These are phyloP conservation scores for Ogataea zsoltii DNA, from an alignment of 805 yeast species.

Conservation along the genomic window DNA sequence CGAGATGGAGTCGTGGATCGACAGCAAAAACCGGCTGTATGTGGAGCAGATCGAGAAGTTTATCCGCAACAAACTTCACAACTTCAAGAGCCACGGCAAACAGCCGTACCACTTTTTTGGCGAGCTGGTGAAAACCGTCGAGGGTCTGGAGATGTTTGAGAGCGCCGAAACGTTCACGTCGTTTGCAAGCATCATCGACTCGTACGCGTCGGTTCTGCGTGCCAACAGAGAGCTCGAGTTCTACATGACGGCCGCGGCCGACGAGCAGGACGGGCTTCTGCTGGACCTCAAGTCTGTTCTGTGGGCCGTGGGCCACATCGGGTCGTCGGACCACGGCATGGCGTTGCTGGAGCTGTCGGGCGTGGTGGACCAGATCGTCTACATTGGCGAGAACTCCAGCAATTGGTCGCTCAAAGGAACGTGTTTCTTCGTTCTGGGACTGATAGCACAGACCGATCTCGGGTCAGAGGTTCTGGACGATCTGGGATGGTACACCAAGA, in stretches of 20 bases:
- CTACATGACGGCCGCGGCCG: constrained; percentile 18
- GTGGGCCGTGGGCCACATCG: constrained; percentile 88
- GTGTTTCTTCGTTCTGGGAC: constrained; percentile 76
- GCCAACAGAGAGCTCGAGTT: constrained; percentile 22
- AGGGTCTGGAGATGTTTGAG: constrained; percentile 67
- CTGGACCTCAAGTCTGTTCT: constrained; percentile 66
- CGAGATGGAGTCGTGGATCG: constrained; percentile 71
- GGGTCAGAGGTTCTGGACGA: constrained; percentile 88
- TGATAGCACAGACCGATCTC: constrained; percentile 67
- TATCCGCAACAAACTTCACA: constrained; percentile 27
- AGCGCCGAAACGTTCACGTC: constrained; percentile 27
- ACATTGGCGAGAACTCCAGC: constrained; percentile 45
- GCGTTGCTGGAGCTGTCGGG: constrained; percentile 49
- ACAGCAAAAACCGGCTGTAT: constrained; percentile 45
- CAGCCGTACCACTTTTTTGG: constrained; percentile 75
- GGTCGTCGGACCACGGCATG: constrained; percentile 71
- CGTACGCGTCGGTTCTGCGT: constrained; percentile 19
- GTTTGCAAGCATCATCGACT: constrained; percentile 19
- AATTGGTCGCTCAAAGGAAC: constrained; percentile 70
- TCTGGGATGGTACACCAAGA: constrained; percentile 65
- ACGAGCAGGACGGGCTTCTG: constrained; percentile 37
- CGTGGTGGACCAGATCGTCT: constrained; percentile 53
- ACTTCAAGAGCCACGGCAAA: constrained; percentile 14
- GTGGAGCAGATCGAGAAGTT: constrained; percentile 48
- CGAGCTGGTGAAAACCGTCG: constrained; percentile 75